Percentiles rank a stretch among this genome's conserved stretches.
These are phyloP conservation scores for Talaromyces proteolyticus DNA, from an alignment of 495 filamentous ascomycete genomes.

Conservation along the genomic window DNA sequence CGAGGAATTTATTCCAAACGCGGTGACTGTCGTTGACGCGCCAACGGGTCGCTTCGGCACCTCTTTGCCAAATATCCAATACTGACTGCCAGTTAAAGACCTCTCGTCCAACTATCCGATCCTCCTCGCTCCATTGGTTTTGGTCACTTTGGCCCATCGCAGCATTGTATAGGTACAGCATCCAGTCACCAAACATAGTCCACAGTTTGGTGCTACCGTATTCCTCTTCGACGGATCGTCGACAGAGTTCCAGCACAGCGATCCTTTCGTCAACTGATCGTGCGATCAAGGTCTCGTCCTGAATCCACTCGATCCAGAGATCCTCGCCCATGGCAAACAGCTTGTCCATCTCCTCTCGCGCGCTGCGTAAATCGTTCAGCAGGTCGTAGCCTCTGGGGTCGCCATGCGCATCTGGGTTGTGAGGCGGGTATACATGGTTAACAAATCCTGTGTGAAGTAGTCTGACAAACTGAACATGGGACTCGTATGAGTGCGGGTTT, in stretches of 20 bases:
- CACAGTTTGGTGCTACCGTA: conserved; percentile 80
- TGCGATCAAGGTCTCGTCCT: conserved; percentile 58
- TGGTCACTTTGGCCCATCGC: conserved; percentile 52
- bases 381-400: conserved; percentile 50
- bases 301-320: conserved; percentile 59
- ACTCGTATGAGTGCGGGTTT: conserved; percentile 60
- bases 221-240: conserved; percentile 75
- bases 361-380: conserved; percentile 55
- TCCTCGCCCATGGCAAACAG: conserved; percentile 63
- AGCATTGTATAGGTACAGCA: conserved; percentile 64
- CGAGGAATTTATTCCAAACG: conserved; percentile 79
- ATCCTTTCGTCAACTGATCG: conserved; percentile 57
- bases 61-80: conserved; percentile 73
- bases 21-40: conserved; percentile 78
- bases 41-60: conserved; percentile 70
- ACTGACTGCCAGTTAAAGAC: conserved; percentile 74
- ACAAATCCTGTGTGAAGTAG: conserved; percentile 60
- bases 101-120: conserved; percentile 65
- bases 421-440: conserved; percentile 44
- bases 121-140: conserved; percentile 68
- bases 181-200: conserved; percentile 82
- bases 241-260: conserved; percentile 76
- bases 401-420: conserved; percentile 37
- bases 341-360: conserved; percentile 59
- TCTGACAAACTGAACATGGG: conserved; percentile 57